phyloP scores from a whole-genome alignment of 768 basidiomycete genomes.

The Phaeotremella fagi region DNA sequence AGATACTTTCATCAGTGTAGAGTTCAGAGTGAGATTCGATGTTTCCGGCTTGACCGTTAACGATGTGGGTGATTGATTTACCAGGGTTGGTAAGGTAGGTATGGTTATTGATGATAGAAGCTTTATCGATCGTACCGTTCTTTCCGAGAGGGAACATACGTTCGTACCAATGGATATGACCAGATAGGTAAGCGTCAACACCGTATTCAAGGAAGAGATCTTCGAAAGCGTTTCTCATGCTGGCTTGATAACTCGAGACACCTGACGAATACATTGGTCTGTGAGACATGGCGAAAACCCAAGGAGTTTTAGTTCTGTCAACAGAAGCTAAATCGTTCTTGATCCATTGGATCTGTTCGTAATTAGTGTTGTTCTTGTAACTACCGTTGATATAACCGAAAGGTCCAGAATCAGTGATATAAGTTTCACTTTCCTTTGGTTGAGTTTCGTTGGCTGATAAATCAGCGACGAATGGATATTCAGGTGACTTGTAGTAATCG shows the following conservation, averaged over 20 bases:
- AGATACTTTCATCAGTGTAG: background rate
- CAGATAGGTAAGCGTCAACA: constrained; percentile 20
- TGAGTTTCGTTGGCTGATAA: constrained; percentile 22
- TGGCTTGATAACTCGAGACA: constrained; percentile 1
- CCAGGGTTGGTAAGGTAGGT: constrained; percentile 13
- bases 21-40: background rate
- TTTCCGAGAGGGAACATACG: constrained; percentile 14
- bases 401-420: constrained; percentile 12
- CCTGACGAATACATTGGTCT: constrained; percentile 20
- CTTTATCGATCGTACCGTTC: constrained; percentile 19
- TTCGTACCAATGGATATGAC: constrained; percentile 21
- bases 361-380: constrained; percentile 9
- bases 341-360: constrained; percentile 26
- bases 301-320: constrained; percentile 33
- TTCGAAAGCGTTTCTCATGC: constrained; percentile 37
- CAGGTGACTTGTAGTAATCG: constrained; percentile 18
- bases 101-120: constrained; percentile 17
- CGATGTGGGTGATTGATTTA: constrained; percentile 18
- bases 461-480: constrained; percentile 23
- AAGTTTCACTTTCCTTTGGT: constrained; percentile 10
- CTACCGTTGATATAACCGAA: constrained; percentile 12
- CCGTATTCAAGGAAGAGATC: constrained; percentile 28
- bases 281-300: constrained; percentile 32
- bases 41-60: constrained; percentile 4
- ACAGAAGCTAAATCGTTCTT: constrained; percentile 28